Evolutionary conservation across 352 stramenopile genomes (phyloP).

Genomic region (Pythium aquatile): DNA sequence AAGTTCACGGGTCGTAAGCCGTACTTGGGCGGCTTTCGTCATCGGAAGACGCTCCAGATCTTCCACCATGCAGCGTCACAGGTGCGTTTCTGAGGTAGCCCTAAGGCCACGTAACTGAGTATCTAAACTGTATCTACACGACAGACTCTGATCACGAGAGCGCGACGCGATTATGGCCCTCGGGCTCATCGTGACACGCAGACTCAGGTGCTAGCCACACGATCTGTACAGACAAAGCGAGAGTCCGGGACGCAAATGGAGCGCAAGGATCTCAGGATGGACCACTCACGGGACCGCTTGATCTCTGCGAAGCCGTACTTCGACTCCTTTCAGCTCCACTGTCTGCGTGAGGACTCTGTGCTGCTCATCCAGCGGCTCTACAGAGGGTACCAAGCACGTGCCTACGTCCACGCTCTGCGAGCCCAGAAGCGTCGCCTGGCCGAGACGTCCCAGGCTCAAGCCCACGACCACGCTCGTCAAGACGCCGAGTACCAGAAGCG

Average conservation of each 20-base stretch:
- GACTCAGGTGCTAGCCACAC: constrained; percentile 76
- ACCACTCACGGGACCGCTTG: constrained; percentile 60
- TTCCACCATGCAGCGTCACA: constrained; percentile 91
- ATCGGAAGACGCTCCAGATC: constrained; percentile 84
- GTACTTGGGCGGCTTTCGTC: constrained; percentile 88
- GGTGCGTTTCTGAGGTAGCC: constrained; percentile 26
- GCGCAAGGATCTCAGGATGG: constrained; percentile 66
- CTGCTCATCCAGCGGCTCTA: constrained; percentile 89
- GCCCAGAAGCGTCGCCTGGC: constrained; percentile 38
- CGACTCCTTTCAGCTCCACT: constrained; percentile 86
- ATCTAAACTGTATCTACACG: neutral
- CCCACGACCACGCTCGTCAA: constrained; percentile 47
- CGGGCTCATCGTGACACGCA: constrained; percentile 86
- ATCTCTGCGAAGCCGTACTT: constrained; percentile 83
- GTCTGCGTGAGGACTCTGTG: constrained; percentile 66
- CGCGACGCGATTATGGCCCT: constrained; percentile 36
- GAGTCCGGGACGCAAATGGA: constrained; percentile 92
- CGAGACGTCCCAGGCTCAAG: constrained; percentile 37
- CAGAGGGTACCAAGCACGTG: constrained; percentile 69
- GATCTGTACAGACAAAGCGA: constrained; percentile 81
- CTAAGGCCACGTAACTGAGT: neutral
- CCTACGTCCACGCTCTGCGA: constrained; percentile 47
- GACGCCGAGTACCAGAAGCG: constrained; percentile 52
- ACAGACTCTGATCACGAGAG: constrained; percentile 57
- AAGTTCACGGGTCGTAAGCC: constrained; percentile 79